Base-by-base conservation (phyloP, 2,329 filamentous ascomycete genomes). In the Alternaria conjuncta region DNA sequence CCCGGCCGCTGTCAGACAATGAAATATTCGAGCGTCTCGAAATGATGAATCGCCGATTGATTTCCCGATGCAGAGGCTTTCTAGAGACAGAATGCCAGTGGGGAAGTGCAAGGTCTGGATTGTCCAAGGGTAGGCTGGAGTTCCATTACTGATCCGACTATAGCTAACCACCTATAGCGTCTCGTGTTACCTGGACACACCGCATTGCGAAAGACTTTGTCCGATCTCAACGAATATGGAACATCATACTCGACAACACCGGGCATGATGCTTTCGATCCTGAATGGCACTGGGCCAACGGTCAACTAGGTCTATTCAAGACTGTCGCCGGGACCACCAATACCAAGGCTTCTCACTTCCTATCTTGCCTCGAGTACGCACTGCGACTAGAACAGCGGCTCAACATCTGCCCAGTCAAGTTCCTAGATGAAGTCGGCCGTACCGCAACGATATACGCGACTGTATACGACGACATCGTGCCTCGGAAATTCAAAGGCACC, bases 151-250 rank as follows among this genome's bases (percentile, higher is more conserved):
- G 6, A 21, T 28, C 21, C 0, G 13, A 13, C 21, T 3, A 23
- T 41, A 25, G 13, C 21, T 55, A 9, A 49, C 15, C 9, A 26
- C 13, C 3, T 30, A 6, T 8, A 46, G 58, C 25, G 4, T 28
- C 44, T 26, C 21, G n/a, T 6, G 57, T 70, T 6, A 21, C 26
- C 6, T 68, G 64, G 41, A 30, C 68, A 9, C 66, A 72, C 46
- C 57, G 65, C 6, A 69, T 61, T 12, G 70, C 61, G 2, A 49
- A 57, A n/a, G 64, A 72, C 30, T 72, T 66, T 50, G 10, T 68
- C 6, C 46, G 54, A 25, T 57, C 57, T 2, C 20, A 20, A 7
- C 15, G 8, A 6, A 41, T 54, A 12, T 63, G 55, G 55, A 36
- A 36, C 6, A 26, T 11, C 6, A 46, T 61, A 5, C 41, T 63